Evolutionary conservation across 108 stramenopile genomes (phyloP).

Genomic region (Cyclotella cryptica): DNA sequence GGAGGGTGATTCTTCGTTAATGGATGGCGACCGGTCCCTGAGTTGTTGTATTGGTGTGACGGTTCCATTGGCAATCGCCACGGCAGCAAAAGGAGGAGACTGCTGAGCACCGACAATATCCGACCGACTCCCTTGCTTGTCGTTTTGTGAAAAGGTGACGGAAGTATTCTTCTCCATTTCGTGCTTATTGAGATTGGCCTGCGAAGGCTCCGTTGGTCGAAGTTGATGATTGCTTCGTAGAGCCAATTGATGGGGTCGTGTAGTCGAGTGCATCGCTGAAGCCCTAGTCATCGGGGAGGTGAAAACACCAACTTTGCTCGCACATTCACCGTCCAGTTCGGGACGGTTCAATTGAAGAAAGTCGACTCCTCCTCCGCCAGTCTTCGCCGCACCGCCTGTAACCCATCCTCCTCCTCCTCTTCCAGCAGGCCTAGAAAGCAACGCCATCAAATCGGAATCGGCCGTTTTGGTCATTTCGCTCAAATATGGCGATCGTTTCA

Average conservation of each 20-base stretch:
- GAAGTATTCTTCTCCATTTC: constrained; percentile 32
- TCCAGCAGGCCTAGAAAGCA: not conserved
- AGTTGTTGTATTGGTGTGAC: too few species aligned
- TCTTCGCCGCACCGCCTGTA: not conserved
- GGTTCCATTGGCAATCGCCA: too few species aligned
- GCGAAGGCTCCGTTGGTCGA: not conserved
- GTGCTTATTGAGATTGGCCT: not conserved
- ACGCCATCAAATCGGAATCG: constrained; percentile 9
- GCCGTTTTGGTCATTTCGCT: constrained; percentile 7
- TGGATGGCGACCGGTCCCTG: too few species aligned
- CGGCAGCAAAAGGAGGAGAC: not conserved
- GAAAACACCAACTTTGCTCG: too few species aligned
- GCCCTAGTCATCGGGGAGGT: too few species aligned
- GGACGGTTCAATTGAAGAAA: too few species aligned
- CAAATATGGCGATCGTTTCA: constrained; percentile 12
- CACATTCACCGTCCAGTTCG: too few species aligned
- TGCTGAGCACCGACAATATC: not conserved
- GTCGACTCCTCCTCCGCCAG: not conserved
- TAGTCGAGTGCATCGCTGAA: too few species aligned
- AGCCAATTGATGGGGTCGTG: not conserved
- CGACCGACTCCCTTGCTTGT: constrained; percentile 19
- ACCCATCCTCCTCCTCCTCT: not conserved
- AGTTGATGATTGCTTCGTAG: not conserved
- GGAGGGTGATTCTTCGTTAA: not conserved
- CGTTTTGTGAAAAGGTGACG: constrained; percentile 28